These are phyloP conservation scores for Ilex paraguariensis DNA, from an alignment of 305 asterid genomes.

Conservation along the genomic window DNA sequence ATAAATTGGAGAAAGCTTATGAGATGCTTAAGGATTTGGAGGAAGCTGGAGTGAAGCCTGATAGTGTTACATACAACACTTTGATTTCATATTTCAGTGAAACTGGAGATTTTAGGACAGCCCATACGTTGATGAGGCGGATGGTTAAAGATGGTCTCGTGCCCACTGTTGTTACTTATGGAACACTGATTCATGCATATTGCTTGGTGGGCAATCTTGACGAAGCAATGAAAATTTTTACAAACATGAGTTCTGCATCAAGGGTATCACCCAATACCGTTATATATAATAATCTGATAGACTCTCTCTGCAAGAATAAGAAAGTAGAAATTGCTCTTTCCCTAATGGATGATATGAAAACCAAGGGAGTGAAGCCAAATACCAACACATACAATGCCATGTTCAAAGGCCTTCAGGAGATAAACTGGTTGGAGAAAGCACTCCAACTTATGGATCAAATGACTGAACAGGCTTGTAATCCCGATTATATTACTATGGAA, in stretches of 20 bases:
- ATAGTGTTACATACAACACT: too few relatives aligned
- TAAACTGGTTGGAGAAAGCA: too few relatives aligned
- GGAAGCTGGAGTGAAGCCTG: too few relatives aligned
- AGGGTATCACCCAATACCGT: slow-evolving; percentile 58
- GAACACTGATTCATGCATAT: slow-evolving; percentile 65
- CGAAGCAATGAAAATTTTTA: slow-evolving; percentile 58
- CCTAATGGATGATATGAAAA: slow-evolving; percentile 69
- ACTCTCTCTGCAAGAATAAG: slow-evolving; percentile 60
- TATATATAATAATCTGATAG: slow-evolving; percentile 65
- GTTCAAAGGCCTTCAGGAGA: too few relatives aligned
- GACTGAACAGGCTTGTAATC: too few relatives aligned
- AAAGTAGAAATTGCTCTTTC: slow-evolving; percentile 57
- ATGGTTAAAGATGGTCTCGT: slow-evolving; percentile 34
- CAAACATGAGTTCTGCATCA: slow-evolving; percentile 39
- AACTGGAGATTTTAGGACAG: not conserved
- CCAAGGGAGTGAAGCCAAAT: slow-evolving; percentile 50
- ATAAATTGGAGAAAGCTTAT: too few relatives aligned
- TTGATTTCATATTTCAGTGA: too few relatives aligned
- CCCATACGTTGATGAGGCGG: not conserved
- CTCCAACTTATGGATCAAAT: too few relatives aligned
- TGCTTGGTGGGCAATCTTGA: slow-evolving; percentile 47
- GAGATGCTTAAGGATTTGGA: too few relatives aligned
- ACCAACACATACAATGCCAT: slow-evolving; percentile 37
- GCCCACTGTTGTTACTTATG: slow-evolving; percentile 73
- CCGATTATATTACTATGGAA: too few relatives aligned